Conservation (phyloP, 2,329 filamentous ascomycete species). For the Thielaviopsis musarum region DNA sequence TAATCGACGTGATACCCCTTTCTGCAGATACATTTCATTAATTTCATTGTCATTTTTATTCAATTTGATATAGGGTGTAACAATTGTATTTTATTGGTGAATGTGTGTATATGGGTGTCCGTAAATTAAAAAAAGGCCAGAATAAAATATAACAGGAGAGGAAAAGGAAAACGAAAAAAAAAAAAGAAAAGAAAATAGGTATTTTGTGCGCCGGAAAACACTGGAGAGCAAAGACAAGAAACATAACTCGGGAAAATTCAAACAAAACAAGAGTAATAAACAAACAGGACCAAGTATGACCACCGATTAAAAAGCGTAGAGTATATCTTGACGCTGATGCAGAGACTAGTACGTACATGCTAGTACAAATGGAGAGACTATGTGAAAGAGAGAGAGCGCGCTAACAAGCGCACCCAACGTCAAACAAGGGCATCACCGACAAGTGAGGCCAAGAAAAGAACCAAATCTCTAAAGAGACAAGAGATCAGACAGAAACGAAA, state of each 20-base stretch:
- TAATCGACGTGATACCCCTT: conserved; percentile 6
- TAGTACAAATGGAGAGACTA: no score
- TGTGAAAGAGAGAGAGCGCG: no score
- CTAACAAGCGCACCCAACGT: no score
- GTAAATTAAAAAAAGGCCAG: no score
- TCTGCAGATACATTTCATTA: conserved; percentile 1
- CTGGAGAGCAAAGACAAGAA: neutral
- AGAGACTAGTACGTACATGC: neutral
- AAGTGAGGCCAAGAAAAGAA: no score
- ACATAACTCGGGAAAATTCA: no score
- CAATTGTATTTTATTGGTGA: neutral
- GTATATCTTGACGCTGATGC: no score
- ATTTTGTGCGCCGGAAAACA: conserved; percentile 6
- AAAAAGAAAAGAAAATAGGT: neutral
- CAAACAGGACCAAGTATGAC: no score
- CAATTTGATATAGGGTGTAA: neutral
- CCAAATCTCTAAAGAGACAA: neutral
- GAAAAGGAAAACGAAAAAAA: neutral
- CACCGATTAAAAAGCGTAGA: no score
- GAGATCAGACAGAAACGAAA: neutral
- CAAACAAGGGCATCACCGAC: no score
- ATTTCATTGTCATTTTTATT: neutral
- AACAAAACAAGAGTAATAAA: no score
- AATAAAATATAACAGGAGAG: neutral
- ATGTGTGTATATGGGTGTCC: no score